Conservation (phyloP, 352 stramenopile genomes). For the Thalassiosira exigua region DNA sequence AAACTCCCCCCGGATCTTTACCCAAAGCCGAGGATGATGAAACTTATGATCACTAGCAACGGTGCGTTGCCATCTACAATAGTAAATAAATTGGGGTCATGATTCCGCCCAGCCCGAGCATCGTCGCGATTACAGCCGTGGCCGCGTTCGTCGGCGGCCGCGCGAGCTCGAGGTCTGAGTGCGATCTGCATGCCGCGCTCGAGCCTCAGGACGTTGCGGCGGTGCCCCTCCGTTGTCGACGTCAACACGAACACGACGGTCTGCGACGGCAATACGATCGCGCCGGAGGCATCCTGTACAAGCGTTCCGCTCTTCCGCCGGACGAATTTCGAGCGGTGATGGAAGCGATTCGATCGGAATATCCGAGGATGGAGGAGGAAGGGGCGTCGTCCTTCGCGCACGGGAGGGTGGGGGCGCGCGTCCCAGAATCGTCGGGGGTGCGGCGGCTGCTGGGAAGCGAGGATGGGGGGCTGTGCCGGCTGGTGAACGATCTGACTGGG, state of each 20-base stretch:
- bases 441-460: constrained; percentile 49
- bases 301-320: constrained; percentile 61
- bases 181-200: too few relatives aligned
- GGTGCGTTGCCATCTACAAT: too few relatives aligned
- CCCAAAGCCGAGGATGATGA: too few relatives aligned
- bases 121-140: too few relatives aligned
- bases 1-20: too few relatives aligned
- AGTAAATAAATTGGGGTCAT: too few relatives aligned
- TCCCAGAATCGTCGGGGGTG: constrained; percentile 37
- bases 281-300: constrained; percentile 65
- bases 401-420: constrained; percentile 57
- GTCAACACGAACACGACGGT: constrained; percentile 10
- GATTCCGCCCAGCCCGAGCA: too few relatives aligned
- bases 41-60: too few relatives aligned
- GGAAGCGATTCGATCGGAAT: constrained; percentile 33
- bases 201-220: too few relatives aligned
- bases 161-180: too few relatives aligned
- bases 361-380: constrained; percentile 49
- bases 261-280: constrained; percentile 49
- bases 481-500: constrained; percentile 45
- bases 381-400: constrained; percentile 62
- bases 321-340: constrained; percentile 54
- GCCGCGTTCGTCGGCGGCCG: too few relatives aligned
- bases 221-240: too few relatives aligned
- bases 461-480: constrained; percentile 53